Conservation (phyloP, 805 yeast species). For the Clavispora carvajalis region DNA sequence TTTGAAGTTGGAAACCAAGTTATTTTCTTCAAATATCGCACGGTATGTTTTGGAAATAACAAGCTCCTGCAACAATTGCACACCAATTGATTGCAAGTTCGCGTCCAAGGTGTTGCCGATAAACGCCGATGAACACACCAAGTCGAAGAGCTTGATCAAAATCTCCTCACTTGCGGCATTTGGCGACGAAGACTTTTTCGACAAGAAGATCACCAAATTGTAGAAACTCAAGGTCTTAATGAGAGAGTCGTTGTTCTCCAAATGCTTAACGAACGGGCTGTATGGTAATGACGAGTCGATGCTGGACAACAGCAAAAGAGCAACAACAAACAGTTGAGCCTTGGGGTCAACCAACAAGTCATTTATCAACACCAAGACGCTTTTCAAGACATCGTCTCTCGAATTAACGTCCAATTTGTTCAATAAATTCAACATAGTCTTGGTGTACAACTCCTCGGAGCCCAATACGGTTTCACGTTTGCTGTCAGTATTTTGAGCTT, state of each 20-base stretch:
- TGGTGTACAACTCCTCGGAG: slow-evolving; percentile 48
- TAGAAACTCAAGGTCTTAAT: slow-evolving; percentile 52
- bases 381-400: slow-evolving; percentile 63
- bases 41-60: slow-evolving; percentile 52
- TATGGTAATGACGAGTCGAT: slow-evolving; percentile 47
- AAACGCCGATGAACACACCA: slow-evolving; percentile 25
- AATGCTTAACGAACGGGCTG: slow-evolving; percentile 46
- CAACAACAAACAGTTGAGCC: slow-evolving; percentile 26
- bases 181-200: slow-evolving; percentile 17
- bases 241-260: slow-evolving; percentile 52
- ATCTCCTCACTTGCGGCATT: slow-evolving; percentile 32
- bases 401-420: slow-evolving; percentile 37
- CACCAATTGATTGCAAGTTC: slow-evolving; percentile 52
- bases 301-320: slow-evolving; percentile 38
- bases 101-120: slow-evolving; percentile 29
- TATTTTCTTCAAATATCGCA: slow-evolving; percentile 36
- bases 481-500: slow-evolving; percentile 42
- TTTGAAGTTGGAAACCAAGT: slow-evolving; percentile 31
- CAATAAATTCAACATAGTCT: slow-evolving; percentile 50
- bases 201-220: slow-evolving; percentile 47
- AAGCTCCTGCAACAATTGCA: slow-evolving; percentile 62
- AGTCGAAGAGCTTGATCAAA: slow-evolving; percentile 34
- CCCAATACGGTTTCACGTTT: slow-evolving; percentile 36
- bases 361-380: slow-evolving; percentile 54
- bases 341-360: slow-evolving; percentile 46